phyloP scores from a whole-genome alignment of 805 yeast genomes.

The Saccharomycopsis fibuligera region DNA sequence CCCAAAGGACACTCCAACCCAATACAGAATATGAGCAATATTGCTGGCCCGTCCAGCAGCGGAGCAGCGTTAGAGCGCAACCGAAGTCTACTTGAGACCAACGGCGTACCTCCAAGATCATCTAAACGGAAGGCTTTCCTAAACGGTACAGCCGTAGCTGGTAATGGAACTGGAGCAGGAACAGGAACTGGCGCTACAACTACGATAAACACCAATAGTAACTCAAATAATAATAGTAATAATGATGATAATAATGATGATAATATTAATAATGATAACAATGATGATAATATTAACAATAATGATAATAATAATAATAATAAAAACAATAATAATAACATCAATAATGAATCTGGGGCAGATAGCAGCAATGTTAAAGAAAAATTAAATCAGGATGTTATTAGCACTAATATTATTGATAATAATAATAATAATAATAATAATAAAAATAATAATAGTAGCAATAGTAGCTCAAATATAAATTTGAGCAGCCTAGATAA shows the following conservation, averaged over 20 bases:
- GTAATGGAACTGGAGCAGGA: not conserved
- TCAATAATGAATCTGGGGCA: not conserved
- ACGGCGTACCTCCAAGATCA: slow-evolving; percentile 12
- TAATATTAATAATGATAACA: not conserved
- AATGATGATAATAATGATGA: not conserved
- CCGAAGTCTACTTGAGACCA: not conserved
- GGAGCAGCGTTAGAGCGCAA: not conserved
- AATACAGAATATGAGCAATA: too few species aligned
- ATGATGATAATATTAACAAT: not conserved
- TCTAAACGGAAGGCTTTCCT: slow-evolving; percentile 9
- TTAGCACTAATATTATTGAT: too few species aligned
- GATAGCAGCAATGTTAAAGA: not conserved
- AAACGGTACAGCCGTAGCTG: not conserved
- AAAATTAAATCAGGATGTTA: not conserved
- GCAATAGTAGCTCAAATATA: too few species aligned
- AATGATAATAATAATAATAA: not conserved
- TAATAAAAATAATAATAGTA: too few species aligned
- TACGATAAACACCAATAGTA: not conserved
- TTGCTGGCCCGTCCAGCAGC: too few species aligned
- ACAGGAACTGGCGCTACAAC: not conserved
- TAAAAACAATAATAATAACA: too few species aligned
- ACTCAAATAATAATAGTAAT: not conserved
- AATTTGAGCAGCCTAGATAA: too few species aligned
- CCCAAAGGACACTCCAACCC: too few species aligned
- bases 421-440: too few species aligned